Evolutionary conservation across 495 filamentous ascomycete species (phyloP).

Genomic region (Annulohypoxylon moriforme): DNA sequence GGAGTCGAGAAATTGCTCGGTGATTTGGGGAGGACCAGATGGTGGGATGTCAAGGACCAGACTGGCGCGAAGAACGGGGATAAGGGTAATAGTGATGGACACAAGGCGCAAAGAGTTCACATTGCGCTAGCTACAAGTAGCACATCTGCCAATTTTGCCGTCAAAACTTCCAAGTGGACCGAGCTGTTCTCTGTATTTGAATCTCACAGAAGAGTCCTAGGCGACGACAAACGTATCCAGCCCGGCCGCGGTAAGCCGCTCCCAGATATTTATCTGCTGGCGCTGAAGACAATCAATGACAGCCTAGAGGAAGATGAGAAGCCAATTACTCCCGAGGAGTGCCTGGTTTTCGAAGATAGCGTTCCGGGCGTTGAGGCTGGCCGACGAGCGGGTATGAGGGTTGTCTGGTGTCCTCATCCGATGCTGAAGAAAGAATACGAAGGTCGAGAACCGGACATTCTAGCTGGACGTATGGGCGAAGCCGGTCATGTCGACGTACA

Average conservation of each 20-base stretch:
- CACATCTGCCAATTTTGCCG: slow-evolving; percentile 72
- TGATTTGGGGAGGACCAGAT: slow-evolving; percentile 60
- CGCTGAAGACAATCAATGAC: slow-evolving; percentile 85
- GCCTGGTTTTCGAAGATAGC: slow-evolving; percentile 95
- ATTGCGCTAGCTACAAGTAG: slow-evolving; percentile 90
- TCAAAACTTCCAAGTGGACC: slow-evolving; percentile 82
- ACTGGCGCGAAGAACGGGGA: slow-evolving; percentile 26
- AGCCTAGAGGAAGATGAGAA: slow-evolving; percentile 70
- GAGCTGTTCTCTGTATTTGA: slow-evolving; percentile 82
- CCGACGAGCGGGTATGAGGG: slow-evolving; percentile 91
- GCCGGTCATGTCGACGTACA: slow-evolving; percentile 63
- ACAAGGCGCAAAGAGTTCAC: slow-evolving; percentile 66
- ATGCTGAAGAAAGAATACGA: slow-evolving; percentile 78
- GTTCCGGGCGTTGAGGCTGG: slow-evolving; percentile 94
- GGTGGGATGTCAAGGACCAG: slow-evolving; percentile 52
- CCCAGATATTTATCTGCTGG: slow-evolving; percentile 94
- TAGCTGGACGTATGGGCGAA: slow-evolving; percentile 83
- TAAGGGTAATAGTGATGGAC: slow-evolving; percentile 35
- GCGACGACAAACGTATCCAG: slow-evolving; percentile 86
- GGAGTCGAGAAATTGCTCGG: slow-evolving; percentile 78
- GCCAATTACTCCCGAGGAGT: slow-evolving; percentile 84
- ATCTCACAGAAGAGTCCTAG: slow-evolving; percentile 74
- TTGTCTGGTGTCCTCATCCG: slow-evolving; percentile 91
- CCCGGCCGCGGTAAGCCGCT: slow-evolving; percentile 88
- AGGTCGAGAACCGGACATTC: slow-evolving; percentile 81